Conservation (phyloP, 2,329 filamentous ascomycete genomes). For the Xylariaceae sp. region DNA sequence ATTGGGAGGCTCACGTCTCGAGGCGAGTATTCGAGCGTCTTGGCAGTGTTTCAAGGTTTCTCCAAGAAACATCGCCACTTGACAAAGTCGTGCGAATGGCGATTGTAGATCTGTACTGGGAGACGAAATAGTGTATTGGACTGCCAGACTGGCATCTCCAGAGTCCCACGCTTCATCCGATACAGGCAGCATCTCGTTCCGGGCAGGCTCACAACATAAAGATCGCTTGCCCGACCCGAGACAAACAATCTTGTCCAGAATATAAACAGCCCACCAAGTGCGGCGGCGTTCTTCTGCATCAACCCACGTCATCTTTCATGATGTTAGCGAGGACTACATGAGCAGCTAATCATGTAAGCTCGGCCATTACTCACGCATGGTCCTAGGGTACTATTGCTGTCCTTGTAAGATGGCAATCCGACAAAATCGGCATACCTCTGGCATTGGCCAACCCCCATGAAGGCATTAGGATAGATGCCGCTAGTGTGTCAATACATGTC, state of each 20-base stretch:
- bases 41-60: slow-evolving; percentile 25
- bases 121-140: slow-evolving; percentile 32
- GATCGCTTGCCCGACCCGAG: slow-evolving; percentile 31
- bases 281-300: slow-evolving; percentile 44
- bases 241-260: slow-evolving; percentile 38
- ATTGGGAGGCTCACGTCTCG: slow-evolving; percentile 14
- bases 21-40: slow-evolving; percentile 6
- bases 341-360: too few species aligned
- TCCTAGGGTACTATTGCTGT: slow-evolving; percentile 36
- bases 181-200: slow-evolving; percentile 30
- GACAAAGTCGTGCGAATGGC: slow-evolving; percentile 48
- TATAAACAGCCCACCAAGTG: slow-evolving; percentile 46
- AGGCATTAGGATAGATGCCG: slow-evolving; percentile 47
- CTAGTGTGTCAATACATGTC: too few species aligned
- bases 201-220: slow-evolving; percentile 34
- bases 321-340: too few species aligned
- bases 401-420: slow-evolving; percentile 36
- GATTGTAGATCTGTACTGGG: slow-evolving; percentile 43
- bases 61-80: slow-evolving; percentile 34
- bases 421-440: slow-evolving; percentile 43
- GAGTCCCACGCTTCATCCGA: slow-evolving; percentile 40
- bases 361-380: slow-evolving; percentile 25
- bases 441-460: slow-evolving; percentile 43
- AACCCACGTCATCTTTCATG: slow-evolving; percentile 39
- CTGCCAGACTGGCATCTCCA: slow-evolving; percentile 30